Evolutionary conservation across 495 filamentous ascomycete genomes (phyloP).

Genomic region (Penicillium ochrochloron): DNA sequence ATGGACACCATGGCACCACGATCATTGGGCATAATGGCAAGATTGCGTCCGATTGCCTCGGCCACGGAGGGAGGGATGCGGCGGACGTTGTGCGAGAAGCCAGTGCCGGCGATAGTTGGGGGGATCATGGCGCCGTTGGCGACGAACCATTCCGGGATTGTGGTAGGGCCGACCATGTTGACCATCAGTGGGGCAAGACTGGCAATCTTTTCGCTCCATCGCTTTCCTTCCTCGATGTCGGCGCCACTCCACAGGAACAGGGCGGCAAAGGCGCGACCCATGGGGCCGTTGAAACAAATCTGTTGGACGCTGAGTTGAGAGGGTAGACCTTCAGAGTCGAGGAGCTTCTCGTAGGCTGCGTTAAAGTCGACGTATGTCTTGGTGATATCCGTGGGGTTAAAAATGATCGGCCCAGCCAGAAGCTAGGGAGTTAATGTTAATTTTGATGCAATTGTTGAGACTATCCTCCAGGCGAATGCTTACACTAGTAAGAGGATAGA

Average conservation of each 20-base stretch:
- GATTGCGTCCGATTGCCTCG: conserved; percentile 25
- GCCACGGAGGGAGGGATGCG: conserved; percentile 13
- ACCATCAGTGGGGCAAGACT: neutral
- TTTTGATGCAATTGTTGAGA: neutral
- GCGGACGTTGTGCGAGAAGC: neutral
- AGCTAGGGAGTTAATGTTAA: neutral
- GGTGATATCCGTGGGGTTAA: neutral
- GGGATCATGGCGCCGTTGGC: neutral
- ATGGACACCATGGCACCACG: conserved; percentile 32
- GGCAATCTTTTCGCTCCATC: conserved; percentile 1
- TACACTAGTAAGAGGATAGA: neutral
- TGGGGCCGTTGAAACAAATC: neutral
- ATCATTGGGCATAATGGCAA: conserved; percentile 32
- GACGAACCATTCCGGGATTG: neutral
- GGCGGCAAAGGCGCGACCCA: neutral
- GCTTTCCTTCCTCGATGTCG: neutral
- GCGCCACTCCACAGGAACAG: neutral
- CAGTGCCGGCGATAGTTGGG: neutral
- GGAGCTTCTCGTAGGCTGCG: neutral
- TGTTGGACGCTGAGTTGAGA: neutral
- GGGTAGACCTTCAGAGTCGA: neutral
- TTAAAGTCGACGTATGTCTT: neutral
- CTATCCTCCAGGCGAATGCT: neutral
- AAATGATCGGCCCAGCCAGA: neutral
- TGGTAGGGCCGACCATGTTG: neutral